These are phyloP conservation scores for Suillus hirtellus DNA, from an alignment of 768 basidiomycete species.

Conservation along the genomic window DNA sequence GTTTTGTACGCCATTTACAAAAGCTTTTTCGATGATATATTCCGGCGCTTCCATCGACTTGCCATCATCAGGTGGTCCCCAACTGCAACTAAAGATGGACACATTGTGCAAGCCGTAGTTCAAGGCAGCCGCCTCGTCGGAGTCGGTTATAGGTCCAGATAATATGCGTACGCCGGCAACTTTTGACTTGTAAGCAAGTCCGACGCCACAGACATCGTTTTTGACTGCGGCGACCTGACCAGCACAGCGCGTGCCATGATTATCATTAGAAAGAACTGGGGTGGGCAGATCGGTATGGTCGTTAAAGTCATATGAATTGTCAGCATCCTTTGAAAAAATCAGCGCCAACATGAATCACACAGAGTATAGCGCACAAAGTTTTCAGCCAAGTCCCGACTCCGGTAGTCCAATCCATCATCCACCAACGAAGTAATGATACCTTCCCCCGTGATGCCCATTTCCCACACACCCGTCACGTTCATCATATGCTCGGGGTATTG, in stretches of 20 bases:
- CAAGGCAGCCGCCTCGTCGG: constrained; percentile 92
- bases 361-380: constrained; percentile 70
- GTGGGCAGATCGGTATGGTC: constrained; percentile 87
- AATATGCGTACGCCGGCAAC: constrained; percentile 95
- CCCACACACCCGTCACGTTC: constrained; percentile 95
- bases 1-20: constrained; percentile 90
- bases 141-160: constrained; percentile 91
- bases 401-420: constrained; percentile 94
- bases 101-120: constrained; percentile 94
- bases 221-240: constrained; percentile 93
- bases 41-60: constrained; percentile 92
- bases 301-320: constrained; percentile 94
- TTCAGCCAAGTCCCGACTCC: constrained; percentile 77
- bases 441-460: constrained; percentile 82
- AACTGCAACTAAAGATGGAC: constrained; percentile 93
- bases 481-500: constrained; percentile 79
- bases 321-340: constrained; percentile 60
- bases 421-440: constrained; percentile 87
- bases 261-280: constrained; percentile 86
- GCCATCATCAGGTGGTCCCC: constrained; percentile 98
- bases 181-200: constrained; percentile 89
- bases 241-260: constrained; percentile 97
- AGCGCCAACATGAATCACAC: background rate
- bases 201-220: constrained; percentile 92
- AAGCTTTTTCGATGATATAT: constrained; percentile 88